Evolutionary conservation across 2,329 filamentous ascomycete genomes (phyloP), one percentile per base, ranked within the genome.

Genomic region (Aspergillus tamarii): DNA sequence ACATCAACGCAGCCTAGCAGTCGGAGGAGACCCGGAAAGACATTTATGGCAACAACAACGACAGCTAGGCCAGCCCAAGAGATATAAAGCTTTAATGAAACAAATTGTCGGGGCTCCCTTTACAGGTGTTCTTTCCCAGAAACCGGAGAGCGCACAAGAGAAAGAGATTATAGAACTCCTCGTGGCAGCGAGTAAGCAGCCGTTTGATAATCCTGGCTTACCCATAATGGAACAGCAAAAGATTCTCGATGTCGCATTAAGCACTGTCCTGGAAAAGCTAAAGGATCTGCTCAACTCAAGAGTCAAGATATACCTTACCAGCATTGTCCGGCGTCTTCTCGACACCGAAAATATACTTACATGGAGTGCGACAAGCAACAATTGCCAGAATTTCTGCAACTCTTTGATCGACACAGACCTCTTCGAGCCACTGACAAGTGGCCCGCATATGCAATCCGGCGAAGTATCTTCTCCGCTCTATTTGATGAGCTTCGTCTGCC

Each of bases 401-500:
- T 70, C 72, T 1, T 63, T 81, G 11, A 72, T 81, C 19, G 67
- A 79, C 52, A 64, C 54, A 12, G 46, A 61, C 0, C 55, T 78
- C 0, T 80, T 80, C 43, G 69, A 67, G 21, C 69, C 77, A 0
- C 70, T 80, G 4, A 62, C 72, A 1, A 58, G 61, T n/a, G 39
- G 46, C 23, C 34, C 32, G 14, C 32, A 19, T 39, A 36, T 26
- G 41, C 36, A 23, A n/a, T 32, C 16, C 5, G 58, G 41, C 28
- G 28, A 52, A 6, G 26, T 70, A 70, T 10, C 36, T 8, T 59
- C 59, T 6, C 63, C 63, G 9, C 67, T 78, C 7, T 81, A 82
- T 63, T 67, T 75, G 2, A 78, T 82, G 70, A 81, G 80, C 62
- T 82, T 82, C 53, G 72, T 80, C 16, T 80, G 74, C 32, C 72